Evolutionary conservation across 768 basidiomycete species (phyloP).

Genomic region (Russula sp.): DNA sequence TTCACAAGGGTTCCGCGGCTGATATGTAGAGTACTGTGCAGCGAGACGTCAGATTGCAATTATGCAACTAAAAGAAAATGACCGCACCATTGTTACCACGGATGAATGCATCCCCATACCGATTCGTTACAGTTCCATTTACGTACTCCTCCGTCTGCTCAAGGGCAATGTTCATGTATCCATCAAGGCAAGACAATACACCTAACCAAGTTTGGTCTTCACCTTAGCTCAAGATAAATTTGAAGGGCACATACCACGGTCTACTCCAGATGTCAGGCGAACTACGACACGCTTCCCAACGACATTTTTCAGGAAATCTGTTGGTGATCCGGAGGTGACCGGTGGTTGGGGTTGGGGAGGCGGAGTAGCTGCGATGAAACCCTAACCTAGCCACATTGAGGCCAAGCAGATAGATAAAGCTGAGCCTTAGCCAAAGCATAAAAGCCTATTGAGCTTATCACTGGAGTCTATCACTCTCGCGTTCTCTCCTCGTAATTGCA

Average conservation of each 20-base stretch:
- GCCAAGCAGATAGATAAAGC: background rate
- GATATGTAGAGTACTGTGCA: constrained; percentile 55
- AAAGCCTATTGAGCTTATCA: too few relatives aligned
- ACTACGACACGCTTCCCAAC: constrained; percentile 96
- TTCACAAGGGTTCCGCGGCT: constrained; percentile 9
- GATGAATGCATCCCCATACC: constrained; percentile 94
- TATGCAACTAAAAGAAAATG: background rate
- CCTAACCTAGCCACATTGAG: background rate
- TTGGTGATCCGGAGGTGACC: constrained; percentile 67
- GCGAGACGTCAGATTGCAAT: background rate
- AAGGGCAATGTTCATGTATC: constrained; percentile 98
- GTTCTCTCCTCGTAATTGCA: background rate
- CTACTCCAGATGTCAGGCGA: constrained; percentile 38
- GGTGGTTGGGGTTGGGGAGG: constrained; percentile 47
- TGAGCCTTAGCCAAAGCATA: too few relatives aligned
- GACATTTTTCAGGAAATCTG: constrained; percentile 90
- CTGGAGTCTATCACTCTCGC: too few relatives aligned
- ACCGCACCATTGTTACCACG: constrained; percentile 79
- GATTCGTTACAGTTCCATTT: constrained; percentile 77
- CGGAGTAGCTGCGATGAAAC: constrained; percentile 22
- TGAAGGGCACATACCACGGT: constrained; percentile 9
- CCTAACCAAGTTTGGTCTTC: constrained; percentile 40
- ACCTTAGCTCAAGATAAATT: background rate
- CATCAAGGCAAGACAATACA: constrained; percentile 89
- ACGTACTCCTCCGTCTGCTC: constrained; percentile 98